Evolutionary conservation across 768 basidiomycete species (phyloP).

Genomic region (Tricholoma saponaceum): DNA sequence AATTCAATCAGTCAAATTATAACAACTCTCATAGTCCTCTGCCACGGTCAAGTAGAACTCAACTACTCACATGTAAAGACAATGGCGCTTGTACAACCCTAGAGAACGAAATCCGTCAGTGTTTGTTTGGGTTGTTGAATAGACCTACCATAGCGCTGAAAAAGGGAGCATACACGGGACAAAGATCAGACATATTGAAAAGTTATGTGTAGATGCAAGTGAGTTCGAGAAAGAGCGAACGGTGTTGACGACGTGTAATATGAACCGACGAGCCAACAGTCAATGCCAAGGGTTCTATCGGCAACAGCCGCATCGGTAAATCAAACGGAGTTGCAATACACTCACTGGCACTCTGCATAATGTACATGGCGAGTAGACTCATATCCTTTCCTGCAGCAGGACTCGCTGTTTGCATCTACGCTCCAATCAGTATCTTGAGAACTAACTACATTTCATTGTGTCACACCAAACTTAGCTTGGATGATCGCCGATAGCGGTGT

Average conservation of each 20-base stretch:
- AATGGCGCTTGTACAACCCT: slow-evolving; percentile 97
- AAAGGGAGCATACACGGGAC: slow-evolving; percentile 96
- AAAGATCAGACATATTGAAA: slow-evolving; percentile 67
- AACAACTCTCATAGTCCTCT: background rate
- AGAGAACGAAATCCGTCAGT: slow-evolving; percentile 2
- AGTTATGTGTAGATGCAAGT: slow-evolving; percentile 10
- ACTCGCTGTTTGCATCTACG: no score
- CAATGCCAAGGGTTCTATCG: slow-evolving; percentile 2
- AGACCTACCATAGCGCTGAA: slow-evolving; percentile 89
- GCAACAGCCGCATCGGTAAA: slow-evolving; percentile 11
- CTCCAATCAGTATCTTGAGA: no score
- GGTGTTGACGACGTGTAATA: slow-evolving; percentile 12
- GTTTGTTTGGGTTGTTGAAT: background rate
- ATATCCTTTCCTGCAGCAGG: no score
- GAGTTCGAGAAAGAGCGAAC: slow-evolving; percentile 7
- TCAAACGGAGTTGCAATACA: background rate
- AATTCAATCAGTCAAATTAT: slow-evolving; percentile 7
- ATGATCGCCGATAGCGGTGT: no score
- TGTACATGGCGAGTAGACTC: no score
- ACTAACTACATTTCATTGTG: no score
- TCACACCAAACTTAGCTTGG: no score
- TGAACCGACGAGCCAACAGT: no score
- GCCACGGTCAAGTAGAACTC: background rate
- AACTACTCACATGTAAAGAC: slow-evolving; percentile 88
- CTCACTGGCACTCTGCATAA: no score